Base-by-base conservation (phyloP, 495 filamentous ascomycete species). In the Xylaria nigripes region DNA sequence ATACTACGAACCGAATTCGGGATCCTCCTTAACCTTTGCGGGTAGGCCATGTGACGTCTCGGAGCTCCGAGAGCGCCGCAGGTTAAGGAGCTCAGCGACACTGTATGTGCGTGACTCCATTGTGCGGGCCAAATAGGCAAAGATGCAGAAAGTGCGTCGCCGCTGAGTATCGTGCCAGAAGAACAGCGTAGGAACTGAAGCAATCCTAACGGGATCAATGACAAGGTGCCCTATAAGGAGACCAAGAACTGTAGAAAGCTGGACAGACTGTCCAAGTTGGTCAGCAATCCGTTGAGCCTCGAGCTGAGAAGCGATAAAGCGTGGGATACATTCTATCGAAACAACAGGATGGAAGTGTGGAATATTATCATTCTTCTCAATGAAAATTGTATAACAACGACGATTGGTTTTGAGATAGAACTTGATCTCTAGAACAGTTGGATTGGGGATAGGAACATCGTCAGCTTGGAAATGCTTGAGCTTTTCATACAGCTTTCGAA, bases 71-170 rank as follows among this genome's bases (percentile, higher is more conserved):
- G 34, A 43, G 8, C 53, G 45, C 27, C 68, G 63, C 32, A 75
- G 62, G 40, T 45, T 34, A 6, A 73, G 44, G 2, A 76, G 71
- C 67, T 76, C 70, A 5, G 55, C 48, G 18, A 70, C 47, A 16
- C 54, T 67, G 42, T 76, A 76, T 0, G 47, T 64, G 0, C 63
- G 61, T 12, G 62, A 54, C 40, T 63, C 57, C 72, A 76, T 75
- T 19, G 38, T 43, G 55, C 40, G n/a, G 9, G 43, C 38, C 41
- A 72, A 32, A 30, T 51, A 64, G 12, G 64, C 70, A 48, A 68
- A 72, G 38, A 73, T 8, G 45, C 52, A 61, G 61, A 70, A 69
- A 7, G 59, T 59, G 8, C 68, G 66, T 41, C 64, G 61, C 2
- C 40, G 40, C 4, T 23, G 38, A 13, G 38, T n/a, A 27, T 36